Conservation (phyloP, 2,329 filamentous ascomycete species). For the Phyllosticta paracitricarpa region DNA sequence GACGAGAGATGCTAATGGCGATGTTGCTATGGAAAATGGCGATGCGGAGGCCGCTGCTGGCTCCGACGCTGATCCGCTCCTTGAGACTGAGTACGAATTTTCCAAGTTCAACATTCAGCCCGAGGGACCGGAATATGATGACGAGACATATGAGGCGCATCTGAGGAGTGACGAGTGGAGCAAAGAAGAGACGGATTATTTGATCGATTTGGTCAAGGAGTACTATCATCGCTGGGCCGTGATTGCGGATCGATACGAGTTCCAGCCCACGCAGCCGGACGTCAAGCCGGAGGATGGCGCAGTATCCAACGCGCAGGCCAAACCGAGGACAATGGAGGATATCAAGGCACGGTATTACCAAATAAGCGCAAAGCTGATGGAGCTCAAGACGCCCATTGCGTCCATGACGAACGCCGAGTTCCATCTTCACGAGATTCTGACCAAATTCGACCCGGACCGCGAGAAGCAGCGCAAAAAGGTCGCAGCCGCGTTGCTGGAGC, state of each 20-base stretch:
- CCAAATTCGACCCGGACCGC: conserved; percentile 71
- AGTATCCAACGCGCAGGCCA: conserved; percentile 27
- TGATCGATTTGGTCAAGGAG: conserved; percentile 63
- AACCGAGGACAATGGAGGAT: conserved; percentile 69
- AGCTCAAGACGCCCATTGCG: conserved; percentile 28
- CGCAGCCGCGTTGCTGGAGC: conserved; percentile 65
- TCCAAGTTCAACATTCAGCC: conserved; percentile 82
- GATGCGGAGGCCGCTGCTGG: conserved; percentile 23
- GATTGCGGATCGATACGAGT: conserved; percentile 90
- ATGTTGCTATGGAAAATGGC: conserved; percentile 18
- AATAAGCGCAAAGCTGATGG: conserved; percentile 50
- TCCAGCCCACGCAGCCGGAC: conserved; percentile 29
- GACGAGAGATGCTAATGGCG: conserved; percentile 1
- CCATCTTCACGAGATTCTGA: conserved; percentile 71
- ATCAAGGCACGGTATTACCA: conserved; percentile 87
- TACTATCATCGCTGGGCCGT: conserved; percentile 86
- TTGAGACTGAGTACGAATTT: conserved; percentile 50
- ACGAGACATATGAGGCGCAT: conserved; percentile 73
- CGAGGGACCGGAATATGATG: conserved; percentile 68
- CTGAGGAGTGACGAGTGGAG: conserved; percentile 73
- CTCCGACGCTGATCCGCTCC: conserved; percentile 26
- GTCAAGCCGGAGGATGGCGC: conserved; percentile 15
- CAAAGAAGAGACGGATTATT: conserved; percentile 86
- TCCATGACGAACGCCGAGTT: conserved; percentile 80
- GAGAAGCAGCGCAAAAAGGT: conserved; percentile 78